Evolutionary conservation across 345 rosid species (phyloP).

Genomic region (Euphorbia lathyris): DNA sequence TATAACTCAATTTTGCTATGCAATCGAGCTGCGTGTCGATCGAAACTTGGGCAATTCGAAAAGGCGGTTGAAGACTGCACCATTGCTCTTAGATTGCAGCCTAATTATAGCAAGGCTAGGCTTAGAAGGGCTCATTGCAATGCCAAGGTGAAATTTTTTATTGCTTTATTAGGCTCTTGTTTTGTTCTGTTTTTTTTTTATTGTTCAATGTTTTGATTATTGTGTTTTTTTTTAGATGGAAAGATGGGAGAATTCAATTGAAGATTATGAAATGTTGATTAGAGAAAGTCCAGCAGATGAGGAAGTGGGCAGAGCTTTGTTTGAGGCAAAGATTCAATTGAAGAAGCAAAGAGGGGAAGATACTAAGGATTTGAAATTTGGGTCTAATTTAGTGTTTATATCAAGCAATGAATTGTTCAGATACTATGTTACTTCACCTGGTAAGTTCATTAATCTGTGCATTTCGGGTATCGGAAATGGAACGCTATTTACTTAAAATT

Average conservation of each 20-base stretch:
- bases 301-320: constrained; percentile 49
- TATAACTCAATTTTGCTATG: constrained; percentile 73
- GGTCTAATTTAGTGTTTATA: constrained; percentile 47
- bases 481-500: too few species aligned
- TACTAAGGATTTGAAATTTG: constrained; percentile 39
- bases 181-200: background rate
- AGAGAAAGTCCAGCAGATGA: constrained; percentile 67
- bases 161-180: background rate
- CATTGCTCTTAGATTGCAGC: constrained; percentile 56
- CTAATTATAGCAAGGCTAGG: constrained; percentile 74
- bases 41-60: constrained; percentile 61
- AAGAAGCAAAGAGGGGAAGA: constrained; percentile 48
- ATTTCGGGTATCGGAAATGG: too few species aligned
- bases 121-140: constrained; percentile 74
- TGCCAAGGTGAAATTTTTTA: constrained; percentile 51
- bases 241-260: constrained; percentile 63
- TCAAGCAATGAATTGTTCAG: constrained; percentile 43
- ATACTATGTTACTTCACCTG: constrained; percentile 43
- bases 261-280: constrained; percentile 64
- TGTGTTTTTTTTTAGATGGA: constrained; percentile 37
- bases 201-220: background rate
- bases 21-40: constrained; percentile 87
- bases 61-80: constrained; percentile 82
- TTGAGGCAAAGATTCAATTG: constrained; percentile 56
- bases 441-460: constrained; percentile 16